Evolutionary conservation across 805 yeast species (phyloP).

Genomic region (Candida namnaoensis): DNA sequence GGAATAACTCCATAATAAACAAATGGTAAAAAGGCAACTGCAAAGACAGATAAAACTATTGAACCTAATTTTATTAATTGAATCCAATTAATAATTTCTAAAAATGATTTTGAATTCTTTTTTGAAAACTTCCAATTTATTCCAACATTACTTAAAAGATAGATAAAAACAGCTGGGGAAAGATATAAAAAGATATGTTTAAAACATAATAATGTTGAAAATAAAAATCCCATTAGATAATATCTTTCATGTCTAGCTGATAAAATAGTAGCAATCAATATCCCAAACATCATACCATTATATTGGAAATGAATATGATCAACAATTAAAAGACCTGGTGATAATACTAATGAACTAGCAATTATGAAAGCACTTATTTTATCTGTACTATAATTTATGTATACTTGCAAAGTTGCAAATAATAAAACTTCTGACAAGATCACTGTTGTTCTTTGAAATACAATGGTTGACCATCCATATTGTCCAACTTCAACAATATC

Average conservation of each 20-base stretch:
- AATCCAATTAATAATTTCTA: conserved; percentile 37
- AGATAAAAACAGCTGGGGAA: conserved; percentile 90
- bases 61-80: conserved; percentile 54
- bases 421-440: conserved; percentile 67
- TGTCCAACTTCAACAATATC: conserved; percentile 55
- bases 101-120: conserved; percentile 18
- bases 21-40: conserved; percentile 75
- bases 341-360: conserved; percentile 72
- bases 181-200: conserved; percentile 89
- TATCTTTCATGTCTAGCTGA: conserved; percentile 53
- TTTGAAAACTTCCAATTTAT: conserved; percentile 25
- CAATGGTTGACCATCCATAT: conserved; percentile 72
- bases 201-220: conserved; percentile 76
- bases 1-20: conserved; percentile 46
- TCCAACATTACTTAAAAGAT: conserved; percentile 62
- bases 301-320: conserved; percentile 98
- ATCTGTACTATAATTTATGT: conserved; percentile 39
- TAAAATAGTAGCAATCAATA: conserved; percentile 65
- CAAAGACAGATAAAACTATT: conserved; percentile 53
- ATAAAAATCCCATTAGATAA: conserved; percentile 57
- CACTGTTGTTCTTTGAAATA: conserved; percentile 79
- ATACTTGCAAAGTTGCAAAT: conserved; percentile 65
- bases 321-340: conserved; percentile 85
- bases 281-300: conserved; percentile 88
- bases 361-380: conserved; percentile 51